Base-by-base conservation (phyloP, 352 stramenopile genomes). In the Phytophthora sp. region DNA sequence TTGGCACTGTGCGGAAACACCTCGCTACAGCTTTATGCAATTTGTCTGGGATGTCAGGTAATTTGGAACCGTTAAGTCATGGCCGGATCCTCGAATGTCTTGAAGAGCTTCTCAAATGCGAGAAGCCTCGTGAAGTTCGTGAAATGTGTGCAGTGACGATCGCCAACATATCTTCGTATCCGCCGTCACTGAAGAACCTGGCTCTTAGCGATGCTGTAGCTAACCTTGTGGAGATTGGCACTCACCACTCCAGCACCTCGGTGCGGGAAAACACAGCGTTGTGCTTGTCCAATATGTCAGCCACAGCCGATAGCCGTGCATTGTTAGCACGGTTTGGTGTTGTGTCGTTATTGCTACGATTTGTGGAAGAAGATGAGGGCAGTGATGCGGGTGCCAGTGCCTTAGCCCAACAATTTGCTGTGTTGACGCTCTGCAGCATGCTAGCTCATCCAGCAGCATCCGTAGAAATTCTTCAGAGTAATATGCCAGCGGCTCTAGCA, bases 21-120 rank as follows among this genome's bases (percentile, higher is more conserved):
- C 50, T 95, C 28, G 86, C 86, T 5, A 92, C 77, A 4, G 86
- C 86, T 20, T 66, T 95, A 12, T 88, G 84, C 38, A 95, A 95
- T 49, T 91, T 95, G 35, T 95, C 84, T 0, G 86, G 86, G 1
- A 46, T 91, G 13, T 53, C 72, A 17, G 77, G 72, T 9, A 95
- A 95, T 44, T 68, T 92, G 7, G 84, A 95, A 39, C 37, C 73
- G 3, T 58, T 95, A 23, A 88, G 79, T 34, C 82, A 91, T 23
- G 76, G 75, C 13, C 71, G 79, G 5, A 80, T 93, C 13, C 72
- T 95, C 7, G 82, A 92, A 37, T 89, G 83, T 20, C 71, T 95
- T 15, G 79, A 90, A 30, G 80, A 87, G 46, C 69, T 95, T 20
- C 77, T 95, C 54, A 87, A 92, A 30, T 80, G 64, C 24, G 84